phyloP scores from a whole-genome alignment of 768 basidiomycete genomes.

The Tephrocybe sp. region DNA sequence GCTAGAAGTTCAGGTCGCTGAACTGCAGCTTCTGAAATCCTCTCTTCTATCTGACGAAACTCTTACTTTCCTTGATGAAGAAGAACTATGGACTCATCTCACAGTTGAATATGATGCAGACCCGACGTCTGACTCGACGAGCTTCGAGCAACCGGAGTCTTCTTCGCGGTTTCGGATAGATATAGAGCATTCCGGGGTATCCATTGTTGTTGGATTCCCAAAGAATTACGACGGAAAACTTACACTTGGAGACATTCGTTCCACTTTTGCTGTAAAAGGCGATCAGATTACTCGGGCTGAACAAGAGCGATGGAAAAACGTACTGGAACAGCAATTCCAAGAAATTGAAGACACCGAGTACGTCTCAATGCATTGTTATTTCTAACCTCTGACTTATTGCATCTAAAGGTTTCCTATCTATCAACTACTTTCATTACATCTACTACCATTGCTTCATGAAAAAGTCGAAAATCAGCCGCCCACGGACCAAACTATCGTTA shows the following conservation, averaged over 20 bases:
- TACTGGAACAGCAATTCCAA: slow-evolving; percentile 33
- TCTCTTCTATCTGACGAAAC: slow-evolving; percentile 64
- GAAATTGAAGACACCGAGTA: slow-evolving; percentile 36
- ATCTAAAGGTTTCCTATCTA: slow-evolving; percentile 55
- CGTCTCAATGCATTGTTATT: slow-evolving; percentile 1
- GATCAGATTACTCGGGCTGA: slow-evolving; percentile 40
- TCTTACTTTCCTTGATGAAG: slow-evolving; percentile 41
- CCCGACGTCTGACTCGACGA: slow-evolving; percentile 10
- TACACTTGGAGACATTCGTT: slow-evolving; percentile 5
- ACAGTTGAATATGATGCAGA: background rate
- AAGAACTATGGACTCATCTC: slow-evolving; percentile 14
- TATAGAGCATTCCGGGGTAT: slow-evolving; percentile 22
- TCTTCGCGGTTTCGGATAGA: slow-evolving; percentile 34
- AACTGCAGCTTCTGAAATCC: slow-evolving; percentile 56
- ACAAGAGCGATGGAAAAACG: slow-evolving; percentile 46
- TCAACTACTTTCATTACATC: slow-evolving; percentile 53
- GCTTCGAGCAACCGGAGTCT: slow-evolving; percentile 11
- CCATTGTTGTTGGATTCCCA: slow-evolving; percentile 33
- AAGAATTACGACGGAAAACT: slow-evolving; percentile 10
- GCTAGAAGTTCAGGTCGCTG: slow-evolving; percentile 31
- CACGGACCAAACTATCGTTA: background rate
- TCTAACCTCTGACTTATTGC: background rate
- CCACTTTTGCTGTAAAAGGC: slow-evolving; percentile 42
- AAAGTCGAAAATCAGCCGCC: slow-evolving; percentile 17
- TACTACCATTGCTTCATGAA: slow-evolving; percentile 54